These are phyloP conservation scores for Alternaria postmessia DNA, from an alignment of 2,329 filamentous ascomycete species.

Conservation along the genomic window DNA sequence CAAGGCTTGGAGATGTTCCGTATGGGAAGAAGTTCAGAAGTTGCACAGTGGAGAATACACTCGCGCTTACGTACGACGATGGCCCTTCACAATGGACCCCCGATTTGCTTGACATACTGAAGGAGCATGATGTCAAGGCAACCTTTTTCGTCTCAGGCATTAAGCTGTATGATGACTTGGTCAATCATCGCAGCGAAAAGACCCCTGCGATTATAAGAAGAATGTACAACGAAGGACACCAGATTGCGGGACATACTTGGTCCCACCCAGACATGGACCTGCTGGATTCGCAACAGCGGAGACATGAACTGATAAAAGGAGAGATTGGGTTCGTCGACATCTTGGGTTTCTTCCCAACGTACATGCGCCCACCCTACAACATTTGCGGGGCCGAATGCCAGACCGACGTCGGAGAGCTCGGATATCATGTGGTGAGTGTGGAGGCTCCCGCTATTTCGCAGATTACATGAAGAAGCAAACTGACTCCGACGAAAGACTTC, in stretches of 20 bases:
- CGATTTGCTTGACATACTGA: slow-evolving; percentile 61
- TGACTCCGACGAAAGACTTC: slow-evolving; percentile 2
- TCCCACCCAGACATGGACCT: slow-evolving; percentile 40
- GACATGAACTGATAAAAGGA: slow-evolving; percentile 59
- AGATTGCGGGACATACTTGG: slow-evolving; percentile 61
- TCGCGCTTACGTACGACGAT: slow-evolving; percentile 65
- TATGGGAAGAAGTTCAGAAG: slow-evolving; percentile 1
- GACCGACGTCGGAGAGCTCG: slow-evolving; percentile 52
- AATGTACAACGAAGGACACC: slow-evolving; percentile 61
- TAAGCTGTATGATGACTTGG: slow-evolving; percentile 56
- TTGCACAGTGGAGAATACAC: slow-evolving; percentile 42
- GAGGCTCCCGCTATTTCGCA: not conserved
- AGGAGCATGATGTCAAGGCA: slow-evolving; percentile 59
- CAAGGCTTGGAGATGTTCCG: not conserved
- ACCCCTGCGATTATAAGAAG: slow-evolving; percentile 54
- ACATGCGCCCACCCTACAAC: slow-evolving; percentile 62
- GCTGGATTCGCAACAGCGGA: not conserved
- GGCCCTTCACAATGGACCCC: slow-evolving; percentile 61
- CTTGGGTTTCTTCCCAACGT: slow-evolving; percentile 58
- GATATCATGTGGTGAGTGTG: slow-evolving; percentile 56
- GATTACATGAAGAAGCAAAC: not conserved
- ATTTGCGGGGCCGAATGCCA: slow-evolving; percentile 45
- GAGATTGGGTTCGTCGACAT: slow-evolving; percentile 60
- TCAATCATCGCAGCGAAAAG: slow-evolving; percentile 53
- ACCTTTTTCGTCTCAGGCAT: slow-evolving; percentile 47